These are phyloP conservation scores for Phanerochaete carnosa DNA, from an alignment of 768 basidiomycete genomes.

Conservation along the genomic window DNA sequence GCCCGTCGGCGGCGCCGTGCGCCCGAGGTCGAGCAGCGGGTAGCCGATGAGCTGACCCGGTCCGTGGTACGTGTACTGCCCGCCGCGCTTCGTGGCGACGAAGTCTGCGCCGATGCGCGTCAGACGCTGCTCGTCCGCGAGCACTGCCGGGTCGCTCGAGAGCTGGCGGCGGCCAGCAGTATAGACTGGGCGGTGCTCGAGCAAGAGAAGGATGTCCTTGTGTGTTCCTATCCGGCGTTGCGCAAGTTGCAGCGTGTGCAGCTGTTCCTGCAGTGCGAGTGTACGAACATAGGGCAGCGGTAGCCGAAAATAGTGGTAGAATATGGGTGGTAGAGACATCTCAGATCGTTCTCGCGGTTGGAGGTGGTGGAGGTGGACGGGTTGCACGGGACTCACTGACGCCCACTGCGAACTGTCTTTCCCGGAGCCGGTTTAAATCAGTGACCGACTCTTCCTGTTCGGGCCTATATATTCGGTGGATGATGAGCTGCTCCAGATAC, in stretches of 20 bases:
- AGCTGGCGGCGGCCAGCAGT: conserved; percentile 87
- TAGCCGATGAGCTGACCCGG: conserved; percentile 98
- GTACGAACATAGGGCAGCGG: conserved; percentile 76
- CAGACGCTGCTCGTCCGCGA: conserved; percentile 62
- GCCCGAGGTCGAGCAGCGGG: conserved; percentile 86
- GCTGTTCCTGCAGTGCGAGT: conserved; percentile 64
- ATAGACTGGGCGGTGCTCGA: conserved; percentile 93
- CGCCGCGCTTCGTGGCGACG: conserved; percentile 77
- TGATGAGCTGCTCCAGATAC: not conserved
- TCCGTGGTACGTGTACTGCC: conserved; percentile 95
- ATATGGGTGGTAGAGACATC: conserved; percentile 56
- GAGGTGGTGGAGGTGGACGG: not conserved
- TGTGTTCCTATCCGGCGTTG: conserved; percentile 39
- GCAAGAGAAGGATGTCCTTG: conserved; percentile 67
- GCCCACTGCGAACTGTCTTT: not conserved
- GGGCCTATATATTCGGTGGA: not conserved
- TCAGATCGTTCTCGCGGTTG: not conserved
- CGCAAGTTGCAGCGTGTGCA: conserved; percentile 66
- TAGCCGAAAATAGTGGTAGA: conserved; percentile 73
- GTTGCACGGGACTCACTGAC: not conserved
- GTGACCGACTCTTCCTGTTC: not conserved
- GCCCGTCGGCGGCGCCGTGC: conserved; percentile 65
- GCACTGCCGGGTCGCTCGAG: conserved; percentile 46
- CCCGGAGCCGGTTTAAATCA: not conserved
- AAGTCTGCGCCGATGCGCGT: conserved; percentile 84